phyloP scores from a whole-genome alignment of 202 grass and related monocot species.

The Musa balbisiana region DNA sequence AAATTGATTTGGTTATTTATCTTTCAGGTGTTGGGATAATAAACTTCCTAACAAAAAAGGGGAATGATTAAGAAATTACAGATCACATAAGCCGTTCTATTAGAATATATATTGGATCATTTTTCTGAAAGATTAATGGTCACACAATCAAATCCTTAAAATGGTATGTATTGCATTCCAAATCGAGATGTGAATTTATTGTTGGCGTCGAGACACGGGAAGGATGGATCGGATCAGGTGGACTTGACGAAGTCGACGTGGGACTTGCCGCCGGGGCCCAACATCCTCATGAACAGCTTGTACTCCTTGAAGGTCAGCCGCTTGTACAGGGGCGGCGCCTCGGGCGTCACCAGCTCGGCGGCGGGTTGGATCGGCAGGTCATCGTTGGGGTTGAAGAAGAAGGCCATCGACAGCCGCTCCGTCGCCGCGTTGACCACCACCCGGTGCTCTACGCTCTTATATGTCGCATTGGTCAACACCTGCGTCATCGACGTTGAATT shows the following conservation, averaged over 20 bases:
- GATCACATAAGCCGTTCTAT: too few relatives aligned
- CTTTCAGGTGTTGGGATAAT: too few relatives aligned
- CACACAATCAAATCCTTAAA: too few relatives aligned
- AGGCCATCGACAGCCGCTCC: background rate
- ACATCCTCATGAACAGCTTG: background rate
- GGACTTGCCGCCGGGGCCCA: background rate
- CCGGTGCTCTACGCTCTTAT: conserved; percentile 10
- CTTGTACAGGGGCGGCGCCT: background rate
- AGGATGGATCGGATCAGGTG: too few relatives aligned
- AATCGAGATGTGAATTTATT: too few relatives aligned
- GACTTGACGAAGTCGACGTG: background rate
- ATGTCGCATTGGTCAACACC: conserved; percentile 5
- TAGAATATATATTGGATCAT: too few relatives aligned
- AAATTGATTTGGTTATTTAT: too few relatives aligned
- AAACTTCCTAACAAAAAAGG: too few relatives aligned
- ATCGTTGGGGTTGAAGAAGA: conserved; percentile 6
- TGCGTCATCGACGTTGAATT: background rate
- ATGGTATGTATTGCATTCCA: too few relatives aligned
- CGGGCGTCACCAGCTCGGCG: background rate
- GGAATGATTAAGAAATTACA: too few relatives aligned
- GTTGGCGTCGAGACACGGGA: too few relatives aligned
- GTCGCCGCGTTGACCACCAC: background rate
- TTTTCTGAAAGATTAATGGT: too few relatives aligned
- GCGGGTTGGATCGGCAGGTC: background rate
- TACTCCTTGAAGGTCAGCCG: background rate